A percentile compares a stretch with the other conserved stretches of the same genome.
Evolutionary conservation across 306 rosid genomes (phyloP).

Genomic region (Malus orientalis): DNA sequence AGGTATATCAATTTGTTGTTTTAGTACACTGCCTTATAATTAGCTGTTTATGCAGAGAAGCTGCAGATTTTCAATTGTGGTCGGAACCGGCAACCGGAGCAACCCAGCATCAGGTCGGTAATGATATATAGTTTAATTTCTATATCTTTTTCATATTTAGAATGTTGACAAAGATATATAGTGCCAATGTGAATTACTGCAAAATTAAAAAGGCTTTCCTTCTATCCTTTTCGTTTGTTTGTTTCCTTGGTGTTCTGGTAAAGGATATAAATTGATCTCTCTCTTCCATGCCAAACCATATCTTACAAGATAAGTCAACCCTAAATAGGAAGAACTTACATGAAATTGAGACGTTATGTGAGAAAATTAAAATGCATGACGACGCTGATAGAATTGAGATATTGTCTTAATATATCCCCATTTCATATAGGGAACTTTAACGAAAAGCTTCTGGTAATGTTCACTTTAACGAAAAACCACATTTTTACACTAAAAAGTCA

Average conservation of each 20-base stretch:
- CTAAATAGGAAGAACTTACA: not conserved
- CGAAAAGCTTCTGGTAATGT: too few species aligned
- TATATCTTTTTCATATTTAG: not conserved
- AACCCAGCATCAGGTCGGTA: conserved; percentile 20
- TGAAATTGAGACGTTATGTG: not conserved
- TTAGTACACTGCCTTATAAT: not conserved
- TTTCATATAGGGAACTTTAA: too few species aligned
- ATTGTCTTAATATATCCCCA: too few species aligned
- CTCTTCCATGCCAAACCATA: not conserved
- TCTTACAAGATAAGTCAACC: conserved; percentile 19
- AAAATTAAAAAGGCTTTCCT: not conserved
- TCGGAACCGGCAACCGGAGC: conserved; percentile 10
- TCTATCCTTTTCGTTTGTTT: not conserved
- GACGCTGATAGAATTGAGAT: too few species aligned
- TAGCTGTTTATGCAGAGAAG: not conserved
- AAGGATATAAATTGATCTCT: not conserved
- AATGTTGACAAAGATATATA: conserved; percentile 13
- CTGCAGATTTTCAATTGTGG: not conserved
- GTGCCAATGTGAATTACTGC: conserved; percentile 9
- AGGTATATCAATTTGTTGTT: not conserved
- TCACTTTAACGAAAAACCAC: too few species aligned
- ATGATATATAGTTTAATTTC: not conserved
- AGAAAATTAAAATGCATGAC: too few species aligned
- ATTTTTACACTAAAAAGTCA: too few species aligned
- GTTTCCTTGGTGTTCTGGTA: not conserved